Evolutionary conservation across 768 basidiomycete genomes (phyloP), one percentile per base, ranked within the genome.

Genomic region (Punctularia strigosozonata): DNA sequence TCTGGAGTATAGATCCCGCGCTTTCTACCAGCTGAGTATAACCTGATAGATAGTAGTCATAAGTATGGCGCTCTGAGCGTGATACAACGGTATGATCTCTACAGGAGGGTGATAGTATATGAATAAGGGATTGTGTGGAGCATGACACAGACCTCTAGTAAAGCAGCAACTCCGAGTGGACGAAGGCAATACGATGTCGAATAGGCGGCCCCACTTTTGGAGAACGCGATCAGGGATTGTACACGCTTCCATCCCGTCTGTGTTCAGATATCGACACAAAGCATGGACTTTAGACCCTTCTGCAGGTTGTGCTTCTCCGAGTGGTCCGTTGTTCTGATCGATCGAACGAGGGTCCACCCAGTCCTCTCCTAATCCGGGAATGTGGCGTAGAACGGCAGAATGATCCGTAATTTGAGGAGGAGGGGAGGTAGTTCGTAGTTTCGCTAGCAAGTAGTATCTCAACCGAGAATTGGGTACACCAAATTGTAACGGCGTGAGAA

Each of bases 401-500:
- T 30, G 37, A 36, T 33, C 28, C 43, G 39, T 25, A 50, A 51
- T 23, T 25, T 51, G 36, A 75, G 77, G 14, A 40, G 19, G 5
- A 67, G 49, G 5, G 73, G 64, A 13, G 46, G 43, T 24, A 57
- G 57, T 46, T 73, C 80, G 43, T 24, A 57, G 57, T 46, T 73
- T 80, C 7, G 84, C 86, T 1, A 89, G 69, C 15, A 85, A 63
- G 47, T 89, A 88, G 52, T 88, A 88, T 19, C 85, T 70, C 43
- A 84, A 59, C 17, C 85, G 75, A 15, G 86, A 89, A 50, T 88
- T 89, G 6, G 86, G 86, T 13, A 86, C 74, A 14, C 79, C 75
- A 44, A 81, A 84, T 52, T 87, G 84, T 4, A 84, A 56, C 1
- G 85, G 86, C 19, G 77, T 85, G 36, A 89, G 56, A 7, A 82